Base-by-base conservation (phyloP, 768 basidiomycete genomes). In the Calocybe indica region DNA sequence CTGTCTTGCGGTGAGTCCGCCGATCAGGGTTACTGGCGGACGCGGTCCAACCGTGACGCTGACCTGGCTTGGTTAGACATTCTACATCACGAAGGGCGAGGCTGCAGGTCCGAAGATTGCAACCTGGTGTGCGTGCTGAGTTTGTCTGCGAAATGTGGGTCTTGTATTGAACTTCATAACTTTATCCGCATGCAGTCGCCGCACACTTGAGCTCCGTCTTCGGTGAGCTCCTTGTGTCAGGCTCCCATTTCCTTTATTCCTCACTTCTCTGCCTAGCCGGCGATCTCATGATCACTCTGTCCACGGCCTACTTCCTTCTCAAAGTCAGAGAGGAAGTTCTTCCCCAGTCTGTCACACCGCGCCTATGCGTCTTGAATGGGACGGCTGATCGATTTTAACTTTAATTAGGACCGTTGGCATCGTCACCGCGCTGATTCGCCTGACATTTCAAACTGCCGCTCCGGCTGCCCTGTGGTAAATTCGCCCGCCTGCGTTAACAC, bases 391-490 rank as follows among this genome's bases (percentile, higher is more conserved):
- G 13, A 31, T 12, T 33, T 22, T 13, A 7, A 8, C n/a, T 9
- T 14, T 15, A 12, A 11, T 13, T 22, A 60, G 62, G 39, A 62
- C 63, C 6, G 54, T 59, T 10, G 59, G 63, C 22, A 42, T 63
- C 31, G 58, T 68, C 49, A 56, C 40, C 13, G 50, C 64, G 2
- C 58, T 68, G n/a, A 50, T 65, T 5, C 59, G 60, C 7, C 55
- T 68, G 10, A 65, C 64, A 1, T 66, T 64, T 37, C 56, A 61
- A 43, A 62, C 63, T 6, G 58, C 63, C 2, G 59, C 63, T 15
- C 65, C 67, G 9, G 65, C 67, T 38, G 57, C 64, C 11, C 11
- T 68, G 28, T 68, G 66, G 64, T 67, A 46, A n/a, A 3, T 22
- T 13, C 32, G 12, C 30, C 40, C n/a, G 15, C 11, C 30, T 7